Evolutionary conservation across 2,329 filamentous ascomycete species (phyloP), one percentile per base, ranked within the genome.

Genomic region (Colletotrichum gigasporum): DNA sequence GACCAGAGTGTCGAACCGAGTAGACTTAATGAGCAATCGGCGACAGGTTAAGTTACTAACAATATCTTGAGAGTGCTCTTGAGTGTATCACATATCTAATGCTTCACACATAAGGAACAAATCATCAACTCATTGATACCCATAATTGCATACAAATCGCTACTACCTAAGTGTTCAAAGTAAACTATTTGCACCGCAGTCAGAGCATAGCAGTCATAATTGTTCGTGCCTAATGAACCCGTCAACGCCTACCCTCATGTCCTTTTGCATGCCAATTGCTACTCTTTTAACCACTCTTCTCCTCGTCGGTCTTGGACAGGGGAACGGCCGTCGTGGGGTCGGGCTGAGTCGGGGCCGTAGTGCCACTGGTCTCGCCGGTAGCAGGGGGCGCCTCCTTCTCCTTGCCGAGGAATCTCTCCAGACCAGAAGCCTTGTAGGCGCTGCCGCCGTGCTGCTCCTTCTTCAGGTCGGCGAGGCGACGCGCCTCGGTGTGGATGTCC

Each of bases 401-500:
- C 75, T 84, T 86, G 47, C 84, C 86, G 69, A 88, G 85, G 51
- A 88, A 79, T 70, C 80, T 82, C 71, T 88, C 84, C 3, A 89
- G 78, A 2, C 86, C 86, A 7, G 85, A 76, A 2, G 85, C 83
- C 80, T 87, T 87, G 77, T 87, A 84, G 45, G 88, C 85, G 68
- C 82, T 87, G 52, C 84, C 85, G 18, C 86, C 86, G 45, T 82
- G 77, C 75, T 87, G 83, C 66, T 88, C 79, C 76, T 88, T 90
- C 90, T 97, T 97, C 70, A 99, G 79, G 69, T 97, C 89, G 51
- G 95, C 95, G 57, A 99, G 84, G 70, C 96, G 90, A 68, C 91
- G 87, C 30, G 96, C 96, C 85, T 99, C 96, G 67, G 85, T 86
- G 80, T 99, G 96, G 47, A 99, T 96, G 75, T 99, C 96, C 72